A percentile compares a stretch with the other conserved stretches of the same genome.
These are phyloP conservation scores for Boletus sensibilis DNA, from an alignment of 768 basidiomycete species.

Conservation along the genomic window DNA sequence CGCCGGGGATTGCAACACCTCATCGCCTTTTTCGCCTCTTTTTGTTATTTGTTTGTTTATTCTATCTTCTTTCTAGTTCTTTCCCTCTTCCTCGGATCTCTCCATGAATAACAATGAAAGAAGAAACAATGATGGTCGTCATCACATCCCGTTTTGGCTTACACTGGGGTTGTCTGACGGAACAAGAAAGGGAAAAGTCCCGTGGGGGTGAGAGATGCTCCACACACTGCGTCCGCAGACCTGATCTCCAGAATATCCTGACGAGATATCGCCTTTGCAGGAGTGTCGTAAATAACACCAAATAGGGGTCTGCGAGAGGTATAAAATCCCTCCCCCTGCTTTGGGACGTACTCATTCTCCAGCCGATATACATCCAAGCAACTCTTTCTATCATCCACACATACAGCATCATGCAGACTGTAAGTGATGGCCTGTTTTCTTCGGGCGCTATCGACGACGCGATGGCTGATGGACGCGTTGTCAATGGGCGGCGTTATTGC, in stretches of 20 bases:
- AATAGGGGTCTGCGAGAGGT: neutral
- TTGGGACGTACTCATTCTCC: neutral
- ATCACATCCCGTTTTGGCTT: neutral
- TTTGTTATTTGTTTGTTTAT: neutral
- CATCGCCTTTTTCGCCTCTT: neutral
- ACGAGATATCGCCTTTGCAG: neutral
- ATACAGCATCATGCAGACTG: conserved; percentile 12
- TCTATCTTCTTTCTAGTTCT: neutral
- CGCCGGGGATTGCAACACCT: neutral
- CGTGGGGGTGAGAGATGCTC: neutral
- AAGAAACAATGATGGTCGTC: neutral
- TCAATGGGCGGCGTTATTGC: too few species aligned
- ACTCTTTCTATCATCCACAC: neutral
- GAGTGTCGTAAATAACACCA: conserved; percentile 1
- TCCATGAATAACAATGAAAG: neutral
- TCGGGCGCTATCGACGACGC: neutral
- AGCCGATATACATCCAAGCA: neutral
- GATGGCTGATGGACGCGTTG: neutral
- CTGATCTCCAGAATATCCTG: neutral
- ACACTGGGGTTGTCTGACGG: neutral
- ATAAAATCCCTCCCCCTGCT: neutral
- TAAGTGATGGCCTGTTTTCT: neutral
- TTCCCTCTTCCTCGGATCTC: neutral
- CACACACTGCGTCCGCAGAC: neutral
- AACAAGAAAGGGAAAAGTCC: neutral